Percentiles rank a stretch among this genome's conserved stretches.
Conservation (phyloP, 208 protist genomes). For the Sergeia podlipaevii region DNA sequence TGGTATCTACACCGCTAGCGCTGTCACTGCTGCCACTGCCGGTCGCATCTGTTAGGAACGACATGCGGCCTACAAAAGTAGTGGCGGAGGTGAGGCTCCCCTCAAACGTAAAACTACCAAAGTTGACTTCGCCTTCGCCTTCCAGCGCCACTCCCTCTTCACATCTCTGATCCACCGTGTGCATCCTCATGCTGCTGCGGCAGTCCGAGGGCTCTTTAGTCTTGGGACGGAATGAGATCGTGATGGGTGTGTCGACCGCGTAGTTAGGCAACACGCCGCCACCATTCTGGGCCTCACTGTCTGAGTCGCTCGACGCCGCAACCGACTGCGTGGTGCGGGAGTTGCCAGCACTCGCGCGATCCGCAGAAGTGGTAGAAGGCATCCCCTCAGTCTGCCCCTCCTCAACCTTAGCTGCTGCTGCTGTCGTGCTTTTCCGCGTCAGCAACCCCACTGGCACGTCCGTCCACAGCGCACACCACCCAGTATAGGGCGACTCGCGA, state of each 20-base stretch:
- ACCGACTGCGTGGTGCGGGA: background rate
- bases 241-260: background rate
- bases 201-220: slow-evolving; percentile 2
- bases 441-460: background rate
- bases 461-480: slow-evolving; percentile 44
- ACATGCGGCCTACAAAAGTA: slow-evolving; percentile 41
- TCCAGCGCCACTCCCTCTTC: slow-evolving; percentile 13
- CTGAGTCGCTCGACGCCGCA: slow-evolving; percentile 5
- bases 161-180: background rate
- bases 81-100: slow-evolving; percentile 30
- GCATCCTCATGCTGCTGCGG: too few species aligned
- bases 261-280: background rate
- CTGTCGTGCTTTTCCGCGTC: background rate
- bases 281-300: slow-evolving; percentile 12
- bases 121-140: slow-evolving; percentile 42
- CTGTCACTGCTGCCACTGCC: slow-evolving; percentile 14
- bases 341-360: background rate
- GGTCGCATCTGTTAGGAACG: slow-evolving; percentile 53
- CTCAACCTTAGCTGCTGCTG: background rate
- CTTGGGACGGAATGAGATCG: slow-evolving; percentile 4
- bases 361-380: background rate
- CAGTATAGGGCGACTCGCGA: slow-evolving; percentile 51
- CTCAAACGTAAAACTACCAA: slow-evolving; percentile 48
- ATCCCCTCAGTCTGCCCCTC: background rate
- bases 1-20: slow-evolving; percentile 7